These are phyloP conservation scores for Backusella liffmaniae DNA, from an alignment of 192 early-diverging fungal genomes.

Conservation along the genomic window DNA sequence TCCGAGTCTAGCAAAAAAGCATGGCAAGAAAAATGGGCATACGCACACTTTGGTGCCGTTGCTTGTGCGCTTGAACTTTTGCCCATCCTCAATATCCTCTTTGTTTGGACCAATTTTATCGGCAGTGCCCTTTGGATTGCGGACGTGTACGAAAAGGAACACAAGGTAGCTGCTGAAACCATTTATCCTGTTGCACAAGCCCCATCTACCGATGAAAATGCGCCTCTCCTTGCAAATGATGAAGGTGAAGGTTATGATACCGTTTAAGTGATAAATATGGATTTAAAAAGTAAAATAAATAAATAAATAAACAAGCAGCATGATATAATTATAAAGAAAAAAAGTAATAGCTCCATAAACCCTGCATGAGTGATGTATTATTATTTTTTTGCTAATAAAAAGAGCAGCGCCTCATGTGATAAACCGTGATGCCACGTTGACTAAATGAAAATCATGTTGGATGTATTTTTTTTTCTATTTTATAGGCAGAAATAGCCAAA, in stretches of 20 bases:
- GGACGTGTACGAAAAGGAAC: conserved; percentile 49
- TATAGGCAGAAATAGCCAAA: background rate
- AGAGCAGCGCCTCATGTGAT: background rate
- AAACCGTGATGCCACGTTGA: background rate
- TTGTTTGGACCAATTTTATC: conserved; percentile 68
- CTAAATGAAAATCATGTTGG: background rate
- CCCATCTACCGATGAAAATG: background rate
- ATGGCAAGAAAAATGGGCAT: conserved; percentile 32
- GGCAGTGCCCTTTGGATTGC: conserved; percentile 62
- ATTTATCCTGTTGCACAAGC: background rate
- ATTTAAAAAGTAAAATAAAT: background rate
- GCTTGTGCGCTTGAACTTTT: conserved; percentile 57
- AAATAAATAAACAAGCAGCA: background rate
- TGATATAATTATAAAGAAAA: background rate
- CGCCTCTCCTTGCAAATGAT: background rate
- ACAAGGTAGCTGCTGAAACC: background rate
- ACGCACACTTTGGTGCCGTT: conserved; percentile 39
- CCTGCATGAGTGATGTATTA: background rate
- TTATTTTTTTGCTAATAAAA: background rate
- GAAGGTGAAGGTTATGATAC: background rate
- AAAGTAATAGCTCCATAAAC: background rate
- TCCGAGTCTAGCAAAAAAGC: conserved; percentile 36
- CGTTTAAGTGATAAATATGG: background rate
- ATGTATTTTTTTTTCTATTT: background rate
- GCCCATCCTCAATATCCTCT: conserved; percentile 58